A percentile compares a stretch with the other conserved stretches of the same genome.
Evolutionary conservation across 352 stramenopile genomes (phyloP).

Genomic region (Thalassiosira mediterranea): DNA sequence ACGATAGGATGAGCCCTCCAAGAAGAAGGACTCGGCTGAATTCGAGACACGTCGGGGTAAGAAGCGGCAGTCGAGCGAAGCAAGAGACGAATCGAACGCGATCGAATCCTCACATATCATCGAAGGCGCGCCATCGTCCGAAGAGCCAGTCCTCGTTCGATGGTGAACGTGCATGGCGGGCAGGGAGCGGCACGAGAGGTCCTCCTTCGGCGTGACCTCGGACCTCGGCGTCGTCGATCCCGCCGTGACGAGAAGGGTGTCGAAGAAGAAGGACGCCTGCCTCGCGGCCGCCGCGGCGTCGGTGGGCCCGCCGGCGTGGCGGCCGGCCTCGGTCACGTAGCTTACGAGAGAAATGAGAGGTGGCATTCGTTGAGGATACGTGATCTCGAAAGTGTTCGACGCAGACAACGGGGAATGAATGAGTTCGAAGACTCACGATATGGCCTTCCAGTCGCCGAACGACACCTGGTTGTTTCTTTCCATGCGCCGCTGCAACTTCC

Average conservation of each 20-base stretch:
- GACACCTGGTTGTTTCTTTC: constrained; percentile 11
- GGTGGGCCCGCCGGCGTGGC: not conserved
- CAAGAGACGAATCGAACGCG: not conserved
- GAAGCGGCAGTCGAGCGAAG: not conserved
- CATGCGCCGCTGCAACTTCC: constrained; percentile 10
- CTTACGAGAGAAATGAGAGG: too few species aligned
- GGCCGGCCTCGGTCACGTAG: not conserved
- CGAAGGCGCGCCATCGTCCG: constrained; percentile 16
- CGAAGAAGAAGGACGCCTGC: constrained; percentile 43
- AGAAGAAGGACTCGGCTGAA: constrained; percentile 18
- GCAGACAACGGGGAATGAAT: too few species aligned
- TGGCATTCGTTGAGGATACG: too few species aligned
- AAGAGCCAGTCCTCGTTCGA: constrained; percentile 1
- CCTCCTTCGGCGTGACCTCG: not conserved
- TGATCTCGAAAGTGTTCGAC: too few species aligned
- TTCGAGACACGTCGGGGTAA: not conserved
- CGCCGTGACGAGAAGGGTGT: constrained; percentile 16
- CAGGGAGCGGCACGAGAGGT: constrained; percentile 19
- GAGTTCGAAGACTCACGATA: too few species aligned
- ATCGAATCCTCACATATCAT: constrained; percentile 16
- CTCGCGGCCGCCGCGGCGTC: constrained; percentile 14
- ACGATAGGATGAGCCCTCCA: not conserved
- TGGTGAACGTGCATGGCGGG: constrained; percentile 1
- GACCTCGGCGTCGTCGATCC: constrained; percentile 7
- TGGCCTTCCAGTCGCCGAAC: constrained; percentile 38